These are phyloP conservation scores for Mortierella sp. DNA, from an alignment of 371 early-diverging fungal genomes.

Conservation along the genomic window DNA sequence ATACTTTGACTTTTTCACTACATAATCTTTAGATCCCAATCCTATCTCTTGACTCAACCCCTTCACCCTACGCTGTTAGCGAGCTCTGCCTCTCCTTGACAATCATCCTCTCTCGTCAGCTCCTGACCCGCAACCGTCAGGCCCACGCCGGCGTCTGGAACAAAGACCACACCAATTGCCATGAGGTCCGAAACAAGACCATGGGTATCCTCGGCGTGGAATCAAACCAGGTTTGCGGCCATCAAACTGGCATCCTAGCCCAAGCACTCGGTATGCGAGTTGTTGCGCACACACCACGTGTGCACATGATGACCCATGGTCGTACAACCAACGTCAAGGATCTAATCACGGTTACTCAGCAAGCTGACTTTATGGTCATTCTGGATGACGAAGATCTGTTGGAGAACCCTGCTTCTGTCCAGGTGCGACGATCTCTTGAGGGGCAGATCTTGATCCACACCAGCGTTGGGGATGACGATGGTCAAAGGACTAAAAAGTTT, in stretches of 20 bases:
- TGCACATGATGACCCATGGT: constrained; percentile 54
- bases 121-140: constrained; percentile 47
- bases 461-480: constrained; percentile 51
- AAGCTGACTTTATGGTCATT: constrained; percentile 51
- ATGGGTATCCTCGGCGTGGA: constrained; percentile 49
- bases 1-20: neutral
- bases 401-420: constrained; percentile 45
- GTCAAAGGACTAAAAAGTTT: constrained; percentile 45
- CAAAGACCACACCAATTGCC: constrained; percentile 56
- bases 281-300: constrained; percentile 45
- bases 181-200: constrained; percentile 56
- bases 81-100: constrained; percentile 57
- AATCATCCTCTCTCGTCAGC: constrained; percentile 55
- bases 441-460: constrained; percentile 52
- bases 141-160: constrained; percentile 49
- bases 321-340: constrained; percentile 55
- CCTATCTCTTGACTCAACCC: constrained; percentile 47
- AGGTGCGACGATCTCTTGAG: constrained; percentile 39
- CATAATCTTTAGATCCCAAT: constrained; percentile 39
- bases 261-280: constrained; percentile 56
- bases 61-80: constrained; percentile 55
- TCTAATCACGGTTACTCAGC: constrained; percentile 41
- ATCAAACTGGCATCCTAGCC: constrained; percentile 52
- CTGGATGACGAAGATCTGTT: constrained; percentile 49
- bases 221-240: constrained; percentile 40